Base-by-base conservation (phyloP, 768 basidiomycete species). In the Boletus vinaceobasis region DNA sequence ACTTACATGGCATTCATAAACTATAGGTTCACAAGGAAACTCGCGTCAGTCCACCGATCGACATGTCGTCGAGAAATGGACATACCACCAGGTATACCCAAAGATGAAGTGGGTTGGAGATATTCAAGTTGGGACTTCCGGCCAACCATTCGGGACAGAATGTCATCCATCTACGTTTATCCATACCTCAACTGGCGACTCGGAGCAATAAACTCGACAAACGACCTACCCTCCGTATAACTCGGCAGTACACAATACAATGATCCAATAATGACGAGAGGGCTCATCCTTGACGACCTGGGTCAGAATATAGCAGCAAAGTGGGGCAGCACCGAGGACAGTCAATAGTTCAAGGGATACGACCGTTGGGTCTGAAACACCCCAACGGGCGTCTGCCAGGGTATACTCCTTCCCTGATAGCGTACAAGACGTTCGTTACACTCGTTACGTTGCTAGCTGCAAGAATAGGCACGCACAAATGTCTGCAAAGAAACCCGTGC, bases 81-180 rank as follows among this genome's bases (percentile, higher is more conserved):
- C 87, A 61, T 65, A 92, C 89, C 55, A 85, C 65, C 39, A 92
- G 84, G 71, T 92, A 90, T 10, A 91, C 84, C 88, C 88, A 93
- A 49, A 90, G 76, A 64, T 84, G 80, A 36, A 91, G 71, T 27
- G 75, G 72, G 61, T 90, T 88, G 8, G 85, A 86, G 0, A 82
- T 88, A 62, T 87, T 78, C 50, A 93, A 71, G 66, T 79, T 88
- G 1, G 84, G 82, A 63, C 82, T 88, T 19, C 88, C 90, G 1
- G 80, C 85, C 45, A 93, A 72, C 89, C 90, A 92, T 71, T 92
- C 90, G 1, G 90, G 90, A 64, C 84, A 86, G 72, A 93, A 93
- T 3, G 90, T 93, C 90, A 93, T 91, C 85, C 85, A 91, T 31
- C 85, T 86, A 56, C 1, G 36, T 15, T 1, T 13, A 23, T 48